phyloP scores from a whole-genome alignment of 176 grass and related monocot genomes.

The Rhynchospora breviuscula region DNA sequence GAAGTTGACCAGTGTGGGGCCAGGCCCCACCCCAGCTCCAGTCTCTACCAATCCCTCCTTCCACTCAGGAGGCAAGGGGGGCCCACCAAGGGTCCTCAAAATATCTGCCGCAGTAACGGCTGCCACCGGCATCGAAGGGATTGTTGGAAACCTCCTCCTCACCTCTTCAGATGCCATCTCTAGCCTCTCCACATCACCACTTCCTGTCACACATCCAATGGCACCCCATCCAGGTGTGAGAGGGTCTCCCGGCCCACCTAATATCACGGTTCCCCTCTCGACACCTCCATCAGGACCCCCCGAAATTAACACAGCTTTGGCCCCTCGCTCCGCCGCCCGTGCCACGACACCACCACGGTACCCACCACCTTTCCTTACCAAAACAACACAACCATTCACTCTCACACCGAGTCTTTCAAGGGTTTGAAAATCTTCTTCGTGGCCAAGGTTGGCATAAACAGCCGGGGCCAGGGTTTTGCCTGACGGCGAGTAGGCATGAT shows the following conservation, averaged over 20 bases:
- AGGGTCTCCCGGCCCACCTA: slow-evolving; percentile 66
- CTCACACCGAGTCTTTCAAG: slow-evolving; percentile 48
- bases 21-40: slow-evolving; percentile 44
- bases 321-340: slow-evolving; percentile 54
- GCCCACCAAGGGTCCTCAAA: slow-evolving; percentile 48
- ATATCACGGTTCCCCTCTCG: slow-evolving; percentile 67
- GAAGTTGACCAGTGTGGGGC: slow-evolving; percentile 70
- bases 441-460: slow-evolving; percentile 82
- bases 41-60: slow-evolving; percentile 7
- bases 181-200: slow-evolving; percentile 38
- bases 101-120: slow-evolving; percentile 44
- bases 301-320: slow-evolving; percentile 57
- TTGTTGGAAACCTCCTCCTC: slow-evolving; percentile 48
- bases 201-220: not conserved
- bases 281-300: slow-evolving; percentile 55
- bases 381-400: slow-evolving; percentile 40
- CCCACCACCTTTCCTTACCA: slow-evolving; percentile 48
- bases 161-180: slow-evolving; percentile 38
- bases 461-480: slow-evolving; percentile 44
- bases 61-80: slow-evolving; percentile 46
- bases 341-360: slow-evolving; percentile 67
- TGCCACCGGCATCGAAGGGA: slow-evolving; percentile 84
- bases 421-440: slow-evolving; percentile 50
- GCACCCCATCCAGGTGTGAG: slow-evolving; percentile 85
- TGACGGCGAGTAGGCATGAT: slow-evolving; percentile 85